phyloP scores from a whole-genome alignment of 768 basidiomycete genomes.

The Chalciporus chontae region DNA sequence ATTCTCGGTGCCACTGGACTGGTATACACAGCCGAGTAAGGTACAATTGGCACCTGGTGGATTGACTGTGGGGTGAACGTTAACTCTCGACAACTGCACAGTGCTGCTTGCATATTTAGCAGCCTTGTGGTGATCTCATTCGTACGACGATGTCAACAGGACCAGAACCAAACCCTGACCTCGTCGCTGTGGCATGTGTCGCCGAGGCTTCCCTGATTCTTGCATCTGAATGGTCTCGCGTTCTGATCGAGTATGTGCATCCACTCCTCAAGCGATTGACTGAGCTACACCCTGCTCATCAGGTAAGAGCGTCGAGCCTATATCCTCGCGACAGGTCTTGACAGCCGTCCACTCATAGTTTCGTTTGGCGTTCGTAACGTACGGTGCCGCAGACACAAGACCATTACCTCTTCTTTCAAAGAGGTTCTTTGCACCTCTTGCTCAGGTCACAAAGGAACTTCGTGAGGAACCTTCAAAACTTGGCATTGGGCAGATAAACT shows the following conservation, averaged over 20 bases:
- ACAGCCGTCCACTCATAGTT: conserved; percentile 24
- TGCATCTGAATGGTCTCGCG: conserved; percentile 46
- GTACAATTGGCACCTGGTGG: no score
- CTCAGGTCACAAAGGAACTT: conserved; percentile 41
- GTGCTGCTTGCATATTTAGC: background rate
- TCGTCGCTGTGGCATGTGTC: conserved; percentile 53
- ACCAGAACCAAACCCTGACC: conserved; percentile 21
- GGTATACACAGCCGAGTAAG: background rate
- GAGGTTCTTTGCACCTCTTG: conserved; percentile 51
- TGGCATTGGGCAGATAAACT: conserved; percentile 55
- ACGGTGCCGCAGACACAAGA: conserved; percentile 54
- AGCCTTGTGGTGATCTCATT: background rate
- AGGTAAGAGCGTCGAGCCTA: conserved; percentile 27
- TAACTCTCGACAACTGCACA: background rate
- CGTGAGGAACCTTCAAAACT: conserved; percentile 44
- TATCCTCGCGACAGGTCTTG: background rate
- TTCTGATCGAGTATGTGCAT: conserved; percentile 46
- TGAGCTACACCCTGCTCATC: conserved; percentile 39
- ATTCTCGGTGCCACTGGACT: background rate
- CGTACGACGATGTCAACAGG: conserved; percentile 16
- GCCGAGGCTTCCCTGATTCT: conserved; percentile 59
- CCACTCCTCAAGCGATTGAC: conserved; percentile 50
- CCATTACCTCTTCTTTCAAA: conserved; percentile 56
- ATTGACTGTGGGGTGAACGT: background rate
- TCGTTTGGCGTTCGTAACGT: conserved; percentile 55